Evolutionary conservation across 495 filamentous ascomycete genomes (phyloP).

Genomic region (Aspergillus bridgeri): DNA sequence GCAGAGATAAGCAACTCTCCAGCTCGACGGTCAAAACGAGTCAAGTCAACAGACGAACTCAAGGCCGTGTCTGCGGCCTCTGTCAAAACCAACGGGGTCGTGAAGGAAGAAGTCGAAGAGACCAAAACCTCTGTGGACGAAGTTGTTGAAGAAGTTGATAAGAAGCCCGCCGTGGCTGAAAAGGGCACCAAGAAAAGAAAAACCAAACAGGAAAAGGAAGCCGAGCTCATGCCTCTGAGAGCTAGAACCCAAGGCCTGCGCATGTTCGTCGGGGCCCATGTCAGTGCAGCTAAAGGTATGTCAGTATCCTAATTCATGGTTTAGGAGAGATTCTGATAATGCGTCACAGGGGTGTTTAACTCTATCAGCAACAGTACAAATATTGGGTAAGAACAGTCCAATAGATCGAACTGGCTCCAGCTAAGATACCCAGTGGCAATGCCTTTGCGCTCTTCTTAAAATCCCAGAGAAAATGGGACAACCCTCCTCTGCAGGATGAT

Average conservation of each 20-base stretch:
- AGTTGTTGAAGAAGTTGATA: conserved; percentile 12
- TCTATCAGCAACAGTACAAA: conserved; percentile 72
- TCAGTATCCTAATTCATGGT: conserved; percentile 1
- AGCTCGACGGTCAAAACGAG: conserved; percentile 36
- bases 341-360: conserved; percentile 73
- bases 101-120: conserved; percentile 25
- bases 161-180: conserved; percentile 15
- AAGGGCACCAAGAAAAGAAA: conserved; percentile 25
- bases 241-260: conserved; percentile 64
- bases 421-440: conserved; percentile 58
- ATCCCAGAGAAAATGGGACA: conserved; percentile 92
- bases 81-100: background rate
- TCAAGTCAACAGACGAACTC: conserved; percentile 26
- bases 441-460: conserved; percentile 94
- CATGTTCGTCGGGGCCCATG: conserved; percentile 89
- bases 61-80: conserved; percentile 6
- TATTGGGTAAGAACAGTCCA: conserved; percentile 53
- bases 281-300: conserved; percentile 78
- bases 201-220: conserved; percentile 43
- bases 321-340: conserved; percentile 4
- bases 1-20: conserved; percentile 27
- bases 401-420: conserved; percentile 8
- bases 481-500: conserved; percentile 68
- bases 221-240: conserved; percentile 61
- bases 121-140: background rate